Evolutionary conservation across 2,329 filamentous ascomycete genomes (phyloP).

Genomic region (Xylariaceae sp.): DNA sequence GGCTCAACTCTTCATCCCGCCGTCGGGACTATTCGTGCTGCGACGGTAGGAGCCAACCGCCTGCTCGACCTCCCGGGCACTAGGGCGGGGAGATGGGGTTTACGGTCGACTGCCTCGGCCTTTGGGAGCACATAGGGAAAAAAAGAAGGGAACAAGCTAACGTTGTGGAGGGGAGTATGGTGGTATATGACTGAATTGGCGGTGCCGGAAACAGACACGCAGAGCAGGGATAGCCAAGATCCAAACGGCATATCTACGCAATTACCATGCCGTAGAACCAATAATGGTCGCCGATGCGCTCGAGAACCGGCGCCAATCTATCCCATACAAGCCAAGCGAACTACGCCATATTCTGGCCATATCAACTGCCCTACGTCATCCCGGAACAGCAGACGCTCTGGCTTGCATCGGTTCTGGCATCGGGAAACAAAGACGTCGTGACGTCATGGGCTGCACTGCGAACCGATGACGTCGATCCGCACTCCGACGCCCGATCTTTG

Average conservation of each 20-base stretch:
- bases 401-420: not conserved
- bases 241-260: not conserved
- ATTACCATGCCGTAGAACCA: too few relatives aligned
- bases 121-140: constrained; percentile 18
- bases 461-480: constrained; percentile 15
- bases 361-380: too few relatives aligned
- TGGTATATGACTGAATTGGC: not conserved
- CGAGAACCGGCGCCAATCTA: too few relatives aligned
- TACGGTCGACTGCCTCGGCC: constrained; percentile 26
- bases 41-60: constrained; percentile 27
- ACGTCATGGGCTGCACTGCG: not conserved
- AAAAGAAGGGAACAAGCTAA: not conserved
- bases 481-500: constrained; percentile 2
- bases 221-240: not conserved
- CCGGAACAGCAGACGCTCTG: too few relatives aligned
- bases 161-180: not conserved
- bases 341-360: too few relatives aligned
- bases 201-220: not conserved
- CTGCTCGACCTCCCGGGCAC: constrained; percentile 26
- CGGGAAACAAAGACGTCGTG: not conserved
- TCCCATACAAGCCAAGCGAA: too few relatives aligned
- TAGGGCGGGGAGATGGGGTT: constrained; percentile 24
- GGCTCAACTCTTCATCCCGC: constrained; percentile 23
- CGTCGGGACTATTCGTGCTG: constrained; percentile 22
- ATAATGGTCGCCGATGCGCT: too few relatives aligned